phyloP scores from a whole-genome alignment of 2,329 filamentous ascomycete species.

The Colletotrichum ledebouriae region DNA sequence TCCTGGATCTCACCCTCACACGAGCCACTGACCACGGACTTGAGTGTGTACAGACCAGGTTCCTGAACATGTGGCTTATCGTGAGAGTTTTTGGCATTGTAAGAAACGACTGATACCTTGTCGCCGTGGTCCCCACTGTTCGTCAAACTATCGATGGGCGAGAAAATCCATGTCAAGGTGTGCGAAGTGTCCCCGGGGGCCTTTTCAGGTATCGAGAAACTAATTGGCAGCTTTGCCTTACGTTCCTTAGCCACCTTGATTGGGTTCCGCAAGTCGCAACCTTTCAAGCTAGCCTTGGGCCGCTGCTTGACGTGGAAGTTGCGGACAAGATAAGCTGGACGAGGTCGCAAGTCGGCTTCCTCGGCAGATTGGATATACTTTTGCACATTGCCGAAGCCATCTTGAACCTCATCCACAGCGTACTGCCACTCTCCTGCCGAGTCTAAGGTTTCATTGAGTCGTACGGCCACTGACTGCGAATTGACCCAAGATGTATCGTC shows the following conservation, averaged over 20 bases:
- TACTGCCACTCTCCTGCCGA: constrained; percentile 88
- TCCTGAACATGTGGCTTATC: constrained; percentile 78
- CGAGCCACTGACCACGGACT: constrained; percentile 81
- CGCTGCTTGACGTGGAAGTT: constrained; percentile 89
- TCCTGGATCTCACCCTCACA: constrained; percentile 93
- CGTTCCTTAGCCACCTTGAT: constrained; percentile 86
- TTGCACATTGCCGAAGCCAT: constrained; percentile 89
- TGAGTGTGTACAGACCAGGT: constrained; percentile 88
- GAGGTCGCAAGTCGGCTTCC: constrained; percentile 75
- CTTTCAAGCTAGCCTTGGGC: constrained; percentile 77
- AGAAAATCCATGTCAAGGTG: constrained; percentile 85
- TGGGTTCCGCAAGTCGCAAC: constrained; percentile 84
- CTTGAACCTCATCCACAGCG: constrained; percentile 89
- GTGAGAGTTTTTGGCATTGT: constrained; percentile 71
- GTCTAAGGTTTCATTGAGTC: constrained; percentile 90
- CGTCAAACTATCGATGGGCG: constrained; percentile 76
- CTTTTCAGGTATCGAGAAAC: constrained; percentile 74
- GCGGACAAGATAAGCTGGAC: constrained; percentile 76
- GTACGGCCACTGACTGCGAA: constrained; percentile 80
- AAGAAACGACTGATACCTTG: constrained; percentile 68
- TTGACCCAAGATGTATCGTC: constrained; percentile 86
- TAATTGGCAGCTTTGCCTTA: constrained; percentile 76
- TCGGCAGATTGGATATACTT: constrained; percentile 78
- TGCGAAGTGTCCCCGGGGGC: constrained; percentile 74
- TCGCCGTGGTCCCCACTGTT: constrained; percentile 78